Percentiles rank a stretch among this genome's conserved stretches.
Evolutionary conservation across 805 yeast species (phyloP).

Genomic region (Cyberlindnera bimundalis): DNA sequence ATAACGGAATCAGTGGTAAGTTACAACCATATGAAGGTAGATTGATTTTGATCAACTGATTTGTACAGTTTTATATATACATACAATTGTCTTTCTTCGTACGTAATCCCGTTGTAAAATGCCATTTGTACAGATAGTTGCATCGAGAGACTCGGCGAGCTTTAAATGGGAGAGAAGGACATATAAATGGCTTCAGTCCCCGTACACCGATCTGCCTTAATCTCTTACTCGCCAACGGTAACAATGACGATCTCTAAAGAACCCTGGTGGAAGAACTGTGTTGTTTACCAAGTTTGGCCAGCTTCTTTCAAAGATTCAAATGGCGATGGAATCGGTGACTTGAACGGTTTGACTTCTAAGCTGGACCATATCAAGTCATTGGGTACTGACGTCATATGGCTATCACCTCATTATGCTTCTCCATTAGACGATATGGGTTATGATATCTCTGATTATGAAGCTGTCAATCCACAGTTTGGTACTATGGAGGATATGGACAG

Average conservation of each 20-base stretch:
- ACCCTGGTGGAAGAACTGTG: conserved; percentile 56
- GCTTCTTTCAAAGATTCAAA: conserved; percentile 58
- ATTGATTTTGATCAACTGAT: conserved; percentile 17
- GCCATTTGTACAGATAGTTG: too few species aligned
- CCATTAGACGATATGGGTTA: conserved; percentile 65
- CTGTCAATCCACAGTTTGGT: conserved; percentile 50
- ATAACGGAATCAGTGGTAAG: conserved; percentile 23
- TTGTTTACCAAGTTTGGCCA: conserved; percentile 60
- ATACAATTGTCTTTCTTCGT: neutral
- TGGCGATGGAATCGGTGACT: conserved; percentile 57
- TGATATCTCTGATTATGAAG: conserved; percentile 53
- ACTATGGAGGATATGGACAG: conserved; percentile 48
- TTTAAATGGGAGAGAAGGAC: too few species aligned
- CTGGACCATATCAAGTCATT: conserved; percentile 48
- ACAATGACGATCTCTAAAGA: neutral
- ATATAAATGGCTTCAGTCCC: neutral
- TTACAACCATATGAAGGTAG: conserved; percentile 46
- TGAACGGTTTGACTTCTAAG: conserved; percentile 49
- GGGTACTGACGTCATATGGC: conserved; percentile 52
- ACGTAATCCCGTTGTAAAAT: too few species aligned
- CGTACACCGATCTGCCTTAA: neutral
- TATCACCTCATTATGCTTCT: conserved; percentile 54
- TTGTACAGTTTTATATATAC: too few species aligned
- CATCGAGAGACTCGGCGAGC: too few species aligned
- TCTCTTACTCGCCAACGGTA: neutral